Evolutionary conservation across 2,329 filamentous ascomycete genomes (phyloP).

Genomic region (Fusarium nurragi): DNA sequence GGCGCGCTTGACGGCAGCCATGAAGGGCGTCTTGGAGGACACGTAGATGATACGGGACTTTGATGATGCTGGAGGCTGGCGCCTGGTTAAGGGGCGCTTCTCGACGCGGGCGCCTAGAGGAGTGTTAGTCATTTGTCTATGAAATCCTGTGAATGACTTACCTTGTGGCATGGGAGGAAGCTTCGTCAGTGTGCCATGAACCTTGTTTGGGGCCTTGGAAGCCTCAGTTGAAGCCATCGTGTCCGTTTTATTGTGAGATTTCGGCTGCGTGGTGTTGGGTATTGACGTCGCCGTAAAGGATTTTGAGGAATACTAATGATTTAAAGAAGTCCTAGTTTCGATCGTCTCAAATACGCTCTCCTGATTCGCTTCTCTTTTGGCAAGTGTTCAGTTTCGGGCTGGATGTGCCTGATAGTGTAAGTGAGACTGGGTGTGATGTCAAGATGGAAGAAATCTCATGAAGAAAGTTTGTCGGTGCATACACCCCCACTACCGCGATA

Average conservation of each 20-base stretch:
- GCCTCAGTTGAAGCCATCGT: constrained; percentile 39
- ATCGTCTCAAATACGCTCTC: not conserved
- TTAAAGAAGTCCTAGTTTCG: not conserved
- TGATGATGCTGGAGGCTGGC: constrained; percentile 54
- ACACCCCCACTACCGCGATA: constrained; percentile 9
- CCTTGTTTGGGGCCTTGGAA: constrained; percentile 15
- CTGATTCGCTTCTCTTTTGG: not conserved
- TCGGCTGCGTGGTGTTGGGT: constrained; percentile 27
- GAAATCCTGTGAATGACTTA: constrained; percentile 5
- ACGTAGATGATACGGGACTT: constrained; percentile 69
- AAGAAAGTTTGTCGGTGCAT: constrained; percentile 8
- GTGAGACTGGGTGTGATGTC: not conserved
- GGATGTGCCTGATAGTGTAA: not conserved
- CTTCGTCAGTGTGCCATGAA: constrained; percentile 46
- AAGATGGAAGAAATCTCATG: constrained; percentile 1
- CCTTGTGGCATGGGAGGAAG: constrained; percentile 50
- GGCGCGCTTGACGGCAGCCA: constrained; percentile 72
- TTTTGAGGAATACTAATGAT: not conserved
- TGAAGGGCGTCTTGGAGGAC: constrained; percentile 71
- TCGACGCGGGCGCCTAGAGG: constrained; percentile 58
- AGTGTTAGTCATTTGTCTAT: not conserved
- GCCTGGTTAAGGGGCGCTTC: constrained; percentile 58
- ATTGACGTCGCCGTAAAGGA: no score
- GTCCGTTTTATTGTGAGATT: not conserved
- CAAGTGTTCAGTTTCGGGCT: not conserved